phyloP scores from a whole-genome alignment of 768 basidiomycete species.

The Tubosaeta sp. region DNA sequence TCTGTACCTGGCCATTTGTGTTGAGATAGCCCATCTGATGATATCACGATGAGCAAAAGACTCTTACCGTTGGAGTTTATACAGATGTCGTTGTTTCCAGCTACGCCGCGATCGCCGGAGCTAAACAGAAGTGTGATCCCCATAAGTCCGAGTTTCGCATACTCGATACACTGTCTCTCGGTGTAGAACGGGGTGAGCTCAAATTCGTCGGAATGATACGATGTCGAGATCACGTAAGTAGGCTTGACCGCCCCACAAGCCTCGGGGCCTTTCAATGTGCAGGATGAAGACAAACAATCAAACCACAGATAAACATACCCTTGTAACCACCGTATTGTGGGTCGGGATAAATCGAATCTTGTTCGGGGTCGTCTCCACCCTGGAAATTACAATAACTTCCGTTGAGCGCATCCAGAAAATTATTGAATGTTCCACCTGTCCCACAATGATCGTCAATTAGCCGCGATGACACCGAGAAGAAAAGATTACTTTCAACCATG shows the following conservation, averaged over 20 bases:
- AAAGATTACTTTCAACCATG: slow-evolving; percentile 16
- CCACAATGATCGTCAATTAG: not conserved
- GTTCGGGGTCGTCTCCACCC: slow-evolving; percentile 30
- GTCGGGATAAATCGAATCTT: slow-evolving; percentile 30
- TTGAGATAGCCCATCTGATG: not conserved
- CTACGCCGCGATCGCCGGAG: slow-evolving; percentile 38
- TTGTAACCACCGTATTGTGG: slow-evolving; percentile 9
- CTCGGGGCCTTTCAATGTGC: slow-evolving; percentile 11
- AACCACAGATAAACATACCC: slow-evolving; percentile 11
- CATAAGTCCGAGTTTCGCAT: slow-evolving; percentile 41
- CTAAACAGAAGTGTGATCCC: slow-evolving; percentile 34
- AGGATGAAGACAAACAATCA: not conserved
- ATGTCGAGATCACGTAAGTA: slow-evolving; percentile 42
- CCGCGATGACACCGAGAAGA: not conserved
- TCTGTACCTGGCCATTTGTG: slow-evolving; percentile 20
- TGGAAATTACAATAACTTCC: slow-evolving; percentile 34
- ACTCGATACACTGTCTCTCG: slow-evolving; percentile 42
- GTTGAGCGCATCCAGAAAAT: slow-evolving; percentile 34
- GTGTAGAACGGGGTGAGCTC: slow-evolving; percentile 35
- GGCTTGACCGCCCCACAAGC: slow-evolving; percentile 37
- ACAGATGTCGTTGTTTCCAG: slow-evolving; percentile 31
- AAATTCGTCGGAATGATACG: slow-evolving; percentile 39
- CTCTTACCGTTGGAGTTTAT: slow-evolving; percentile 26
- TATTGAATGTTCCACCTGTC: slow-evolving; percentile 30
- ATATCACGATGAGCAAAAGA: not conserved